Evolutionary conservation across 2,329 filamentous ascomycete species (phyloP).

Genomic region (Fusarium nematophilum): DNA sequence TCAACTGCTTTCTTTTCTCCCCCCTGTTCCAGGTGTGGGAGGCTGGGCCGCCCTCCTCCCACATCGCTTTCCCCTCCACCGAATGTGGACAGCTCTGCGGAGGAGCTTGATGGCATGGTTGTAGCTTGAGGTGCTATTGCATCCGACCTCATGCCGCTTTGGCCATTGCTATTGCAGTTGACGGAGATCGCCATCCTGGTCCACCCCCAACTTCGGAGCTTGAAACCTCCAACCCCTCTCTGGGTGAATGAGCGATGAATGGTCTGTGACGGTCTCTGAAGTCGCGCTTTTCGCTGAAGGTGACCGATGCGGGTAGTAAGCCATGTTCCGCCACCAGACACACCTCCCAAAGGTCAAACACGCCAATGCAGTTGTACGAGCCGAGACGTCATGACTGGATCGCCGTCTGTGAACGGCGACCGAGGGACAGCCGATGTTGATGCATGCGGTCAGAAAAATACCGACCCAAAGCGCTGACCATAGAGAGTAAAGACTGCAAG

Average conservation of each 20-base stretch:
- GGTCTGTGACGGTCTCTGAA: background rate
- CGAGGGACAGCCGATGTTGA: background rate
- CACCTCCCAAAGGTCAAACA: conserved; percentile 24
- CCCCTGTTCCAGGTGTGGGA: background rate
- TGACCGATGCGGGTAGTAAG: background rate
- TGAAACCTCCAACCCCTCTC: conserved; percentile 29
- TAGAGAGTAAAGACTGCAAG: no score
- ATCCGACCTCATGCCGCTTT: conserved; percentile 14
- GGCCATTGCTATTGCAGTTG: conserved; percentile 11
- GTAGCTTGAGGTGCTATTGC: conserved; percentile 8
- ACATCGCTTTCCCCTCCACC: background rate
- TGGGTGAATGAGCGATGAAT: background rate
- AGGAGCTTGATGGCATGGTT: conserved; percentile 8
- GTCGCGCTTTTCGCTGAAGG: background rate
- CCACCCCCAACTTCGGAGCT: conserved; percentile 20
- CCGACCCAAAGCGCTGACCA: no score
- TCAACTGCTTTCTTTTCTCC: background rate
- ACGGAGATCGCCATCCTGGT: conserved; percentile 12
- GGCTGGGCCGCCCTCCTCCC: conserved; percentile 13
- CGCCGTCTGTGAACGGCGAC: conserved; percentile 2
- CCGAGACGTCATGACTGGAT: conserved; percentile 1
- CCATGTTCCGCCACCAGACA: conserved; percentile 12
- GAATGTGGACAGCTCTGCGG: conserved; percentile 19
- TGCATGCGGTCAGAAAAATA: background rate
- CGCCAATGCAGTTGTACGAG: conserved; percentile 23